Base-by-base conservation (phyloP, 148 eudicot genomes). In the Amaranthus cruentus region DNA sequence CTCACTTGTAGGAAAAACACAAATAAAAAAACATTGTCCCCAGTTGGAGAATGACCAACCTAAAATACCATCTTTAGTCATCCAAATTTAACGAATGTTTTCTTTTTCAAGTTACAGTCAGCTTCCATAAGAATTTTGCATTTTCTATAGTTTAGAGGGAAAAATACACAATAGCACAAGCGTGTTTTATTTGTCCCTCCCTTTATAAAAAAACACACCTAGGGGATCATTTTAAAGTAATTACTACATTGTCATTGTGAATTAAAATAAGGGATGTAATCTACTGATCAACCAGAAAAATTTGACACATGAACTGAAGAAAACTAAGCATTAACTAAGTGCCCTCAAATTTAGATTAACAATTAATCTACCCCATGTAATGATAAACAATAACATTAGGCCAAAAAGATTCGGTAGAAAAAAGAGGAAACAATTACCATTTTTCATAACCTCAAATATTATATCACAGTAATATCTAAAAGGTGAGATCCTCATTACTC, bases 391-490 rank as follows among this genome's bases (percentile, higher is more conserved):
- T 46, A 68, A 78, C 53, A 60, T 47, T 15, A 70, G 9, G 48
- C 49, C 49, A 73, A 52, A 43, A 43, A 46, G 47, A 2, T 49
- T 55, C 51, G 50, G 62, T 9, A 47, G n/a, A 62, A 55, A 77
- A 48, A 71, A 49, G 55, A 80, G 6, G 8, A 74, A 79, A 18
- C 52, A 62, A 57, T 71, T 91, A 91, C 98, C 98, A 83, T 86
- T 95, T 85, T 83, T 95, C 98, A 95, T 95, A 77, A 95, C 98
- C 82, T 95, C 98, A 47, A 95, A 95, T 74, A 95, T 78, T 82
- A 91, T 91, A 74, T 95, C 97, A 75, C 97, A 91, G 65, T 95
- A 95, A 77, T 95, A 95, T 84, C 91, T 87, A 85, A 95, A 95
- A 80, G 98, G 92, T 61, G 98, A 95, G 49, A 95, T 71, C 83